A percentile compares a stretch with the other conserved stretches of the same genome.
These are phyloP conservation scores for Ramalina intermedia DNA, from an alignment of 495 filamentous ascomycete species.

Conservation along the genomic window DNA sequence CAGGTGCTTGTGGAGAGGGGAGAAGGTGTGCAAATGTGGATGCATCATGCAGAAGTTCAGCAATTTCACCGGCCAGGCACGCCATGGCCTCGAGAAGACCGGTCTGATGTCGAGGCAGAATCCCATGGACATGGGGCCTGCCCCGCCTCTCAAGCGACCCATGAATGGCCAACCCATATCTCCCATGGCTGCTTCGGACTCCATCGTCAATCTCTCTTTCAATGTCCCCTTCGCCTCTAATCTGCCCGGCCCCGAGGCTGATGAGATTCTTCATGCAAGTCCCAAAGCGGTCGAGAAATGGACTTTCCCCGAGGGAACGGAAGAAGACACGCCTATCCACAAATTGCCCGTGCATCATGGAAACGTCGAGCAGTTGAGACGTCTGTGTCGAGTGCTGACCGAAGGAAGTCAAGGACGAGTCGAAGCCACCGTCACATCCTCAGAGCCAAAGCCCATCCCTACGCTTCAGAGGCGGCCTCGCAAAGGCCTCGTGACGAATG, in stretches of 20 bases:
- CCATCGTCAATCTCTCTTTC: slow-evolving; percentile 69
- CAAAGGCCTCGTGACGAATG: slow-evolving; percentile 72
- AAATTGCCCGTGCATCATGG: slow-evolving; percentile 76
- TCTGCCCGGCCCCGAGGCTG: slow-evolving; percentile 74
- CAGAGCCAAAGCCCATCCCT: slow-evolving; percentile 62
- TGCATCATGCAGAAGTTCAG: slow-evolving; percentile 80
- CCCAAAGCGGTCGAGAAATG: slow-evolving; percentile 69
- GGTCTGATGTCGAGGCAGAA: slow-evolving; percentile 64
- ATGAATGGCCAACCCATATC: slow-evolving; percentile 49
- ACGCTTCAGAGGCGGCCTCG: slow-evolving; percentile 46
- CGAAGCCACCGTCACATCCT: slow-evolving; percentile 68
- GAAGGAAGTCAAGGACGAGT: slow-evolving; percentile 52
- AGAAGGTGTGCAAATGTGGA: slow-evolving; percentile 3
- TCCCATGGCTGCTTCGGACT: slow-evolving; percentile 48
- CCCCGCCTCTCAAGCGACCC: slow-evolving; percentile 54
- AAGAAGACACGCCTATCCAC: slow-evolving; percentile 67
- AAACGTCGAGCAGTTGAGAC: slow-evolving; percentile 65
- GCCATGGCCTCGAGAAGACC: slow-evolving; percentile 86
- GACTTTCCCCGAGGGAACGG: slow-evolving; percentile 77
- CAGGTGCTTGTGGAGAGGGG: not conserved
- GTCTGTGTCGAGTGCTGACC: slow-evolving; percentile 63
- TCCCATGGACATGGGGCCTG: slow-evolving; percentile 49
- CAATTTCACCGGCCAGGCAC: slow-evolving; percentile 64
- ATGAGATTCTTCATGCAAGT: slow-evolving; percentile 84
- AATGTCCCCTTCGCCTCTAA: slow-evolving; percentile 90